A percentile compares a stretch with the other conserved stretches of the same genome.
These are phyloP conservation scores for Endocalyx cinctus DNA, from an alignment of 2,329 filamentous ascomycete species.

Conservation along the genomic window DNA sequence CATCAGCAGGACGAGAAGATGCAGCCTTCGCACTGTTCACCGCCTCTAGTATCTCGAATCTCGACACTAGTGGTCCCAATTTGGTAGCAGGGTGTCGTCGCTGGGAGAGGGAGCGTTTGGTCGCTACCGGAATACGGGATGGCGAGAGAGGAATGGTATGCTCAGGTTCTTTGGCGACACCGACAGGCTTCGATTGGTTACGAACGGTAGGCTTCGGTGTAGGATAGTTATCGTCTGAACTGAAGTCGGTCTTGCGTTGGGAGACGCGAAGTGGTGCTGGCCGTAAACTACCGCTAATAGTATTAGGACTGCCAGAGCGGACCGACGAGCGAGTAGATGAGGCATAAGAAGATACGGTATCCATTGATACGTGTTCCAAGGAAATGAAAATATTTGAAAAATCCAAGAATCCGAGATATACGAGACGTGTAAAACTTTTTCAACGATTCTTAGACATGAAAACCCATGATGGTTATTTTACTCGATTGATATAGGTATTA, in stretches of 20 bases:
- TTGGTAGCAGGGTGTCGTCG: constrained; percentile 12
- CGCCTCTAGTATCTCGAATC: constrained; percentile 28
- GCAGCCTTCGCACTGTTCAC: constrained; percentile 15
- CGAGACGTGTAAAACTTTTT: no score
- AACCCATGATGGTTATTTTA: no score
- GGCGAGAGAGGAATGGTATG: no score
- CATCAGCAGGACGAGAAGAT: constrained; percentile 1
- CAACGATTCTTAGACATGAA: no score
- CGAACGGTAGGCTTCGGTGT: not conserved
- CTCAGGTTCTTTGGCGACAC: no score
- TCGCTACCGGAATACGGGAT: constrained; percentile 1
- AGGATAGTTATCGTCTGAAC: constrained; percentile 7
- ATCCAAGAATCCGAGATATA: no score
- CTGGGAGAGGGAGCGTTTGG: constrained; percentile 5
- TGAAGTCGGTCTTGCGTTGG: constrained; percentile 8
- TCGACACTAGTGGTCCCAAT: constrained; percentile 28
- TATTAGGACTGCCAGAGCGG: constrained; percentile 8
- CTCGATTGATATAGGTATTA: no score
- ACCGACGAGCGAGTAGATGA: constrained; percentile 15
- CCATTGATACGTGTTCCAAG: no score
- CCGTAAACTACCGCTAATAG: constrained; percentile 10
- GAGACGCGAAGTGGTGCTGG: constrained; percentile 20
- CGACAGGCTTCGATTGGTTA: not conserved
- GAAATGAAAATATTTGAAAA: no score
- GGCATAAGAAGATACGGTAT: no score